Evolutionary conservation across 495 filamentous ascomycete species (phyloP).

Genomic region (Xylaria scruposa): DNA sequence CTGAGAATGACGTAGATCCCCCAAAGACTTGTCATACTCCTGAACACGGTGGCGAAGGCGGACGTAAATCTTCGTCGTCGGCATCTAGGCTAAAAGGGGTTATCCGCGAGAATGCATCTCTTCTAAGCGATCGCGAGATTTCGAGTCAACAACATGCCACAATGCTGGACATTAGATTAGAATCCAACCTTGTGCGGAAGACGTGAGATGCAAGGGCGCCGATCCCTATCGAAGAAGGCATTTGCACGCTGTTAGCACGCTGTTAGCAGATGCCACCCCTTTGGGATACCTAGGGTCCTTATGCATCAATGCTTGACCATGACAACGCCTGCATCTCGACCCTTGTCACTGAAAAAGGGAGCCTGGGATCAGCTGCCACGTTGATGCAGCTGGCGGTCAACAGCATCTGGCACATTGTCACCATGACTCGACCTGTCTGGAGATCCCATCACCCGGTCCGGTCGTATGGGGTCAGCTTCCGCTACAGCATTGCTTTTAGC

Average conservation of each 20-base stretch:
- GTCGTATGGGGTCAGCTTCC: slow-evolving; percentile 11
- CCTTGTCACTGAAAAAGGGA: neutral
- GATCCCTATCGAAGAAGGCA: neutral
- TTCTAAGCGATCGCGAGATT: neutral
- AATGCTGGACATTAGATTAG: neutral
- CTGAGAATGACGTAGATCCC: neutral
- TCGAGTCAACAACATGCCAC: slow-evolving; percentile 7
- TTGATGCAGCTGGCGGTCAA: neutral
- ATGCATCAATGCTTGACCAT: neutral
- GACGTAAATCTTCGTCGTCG: neutral
- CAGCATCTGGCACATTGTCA: slow-evolving; percentile 8
- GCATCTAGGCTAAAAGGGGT: neutral
- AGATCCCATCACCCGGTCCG: slow-evolving; percentile 3
- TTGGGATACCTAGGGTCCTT: neutral
- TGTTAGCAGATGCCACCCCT: neutral
- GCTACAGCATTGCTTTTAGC: neutral
- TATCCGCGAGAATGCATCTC: neutral
- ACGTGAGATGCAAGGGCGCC: neutral
- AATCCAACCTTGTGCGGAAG: neutral
- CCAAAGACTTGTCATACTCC: neutral
- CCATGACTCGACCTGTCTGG: neutral
- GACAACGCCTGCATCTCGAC: neutral
- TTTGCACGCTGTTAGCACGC: neutral
- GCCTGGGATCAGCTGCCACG: neutral
- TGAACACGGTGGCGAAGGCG: neutral